phyloP scores from a whole-genome alignment of 257 asterid species.

The Paulownia fortunei region DNA sequence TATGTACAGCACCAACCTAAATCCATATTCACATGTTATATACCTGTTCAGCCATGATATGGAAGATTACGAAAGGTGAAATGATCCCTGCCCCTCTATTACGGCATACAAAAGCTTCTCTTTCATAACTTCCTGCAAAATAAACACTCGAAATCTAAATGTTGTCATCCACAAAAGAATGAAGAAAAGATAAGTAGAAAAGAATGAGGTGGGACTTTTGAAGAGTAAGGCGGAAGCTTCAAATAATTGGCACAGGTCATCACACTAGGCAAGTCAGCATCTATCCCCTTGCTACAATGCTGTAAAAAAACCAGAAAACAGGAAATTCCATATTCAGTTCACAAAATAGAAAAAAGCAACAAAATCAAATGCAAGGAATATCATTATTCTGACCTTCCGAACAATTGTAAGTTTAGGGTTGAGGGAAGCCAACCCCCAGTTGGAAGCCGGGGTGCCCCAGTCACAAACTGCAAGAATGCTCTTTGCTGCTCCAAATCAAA shows the following conservation, averaged over 20 bases:
- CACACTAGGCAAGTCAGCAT: constrained; percentile 88
- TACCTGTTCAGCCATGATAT: constrained; percentile 21
- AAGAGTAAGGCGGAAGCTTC: constrained; percentile 93
- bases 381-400: constrained; percentile 64
- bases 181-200: not conserved
- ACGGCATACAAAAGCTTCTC: constrained; percentile 84
- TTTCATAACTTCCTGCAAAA: constrained; percentile 81
- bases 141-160: too few species aligned
- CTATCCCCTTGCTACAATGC: constrained; percentile 69
- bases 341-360: too few species aligned
- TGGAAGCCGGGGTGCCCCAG: constrained; percentile 97
- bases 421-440: constrained; percentile 90
- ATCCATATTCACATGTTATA: constrained; percentile 52
- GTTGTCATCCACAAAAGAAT: not conserved
- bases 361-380: not conserved
- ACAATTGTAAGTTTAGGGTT: constrained; percentile 92
- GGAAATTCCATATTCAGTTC: not conserved
- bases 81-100: constrained; percentile 94
- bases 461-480: constrained; percentile 91
- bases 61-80: constrained; percentile 71
- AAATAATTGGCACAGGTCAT: constrained; percentile 96
- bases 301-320: constrained; percentile 39
- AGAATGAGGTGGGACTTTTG: constrained; percentile 55
- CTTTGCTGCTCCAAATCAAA: constrained; percentile 77
- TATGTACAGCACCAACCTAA: constrained; percentile 42